Percentiles rank a stretch among this genome's conserved stretches.
phyloP scores from a whole-genome alignment of 2,329 filamentous ascomycete genomes.

The Penicillium sp. region DNA sequence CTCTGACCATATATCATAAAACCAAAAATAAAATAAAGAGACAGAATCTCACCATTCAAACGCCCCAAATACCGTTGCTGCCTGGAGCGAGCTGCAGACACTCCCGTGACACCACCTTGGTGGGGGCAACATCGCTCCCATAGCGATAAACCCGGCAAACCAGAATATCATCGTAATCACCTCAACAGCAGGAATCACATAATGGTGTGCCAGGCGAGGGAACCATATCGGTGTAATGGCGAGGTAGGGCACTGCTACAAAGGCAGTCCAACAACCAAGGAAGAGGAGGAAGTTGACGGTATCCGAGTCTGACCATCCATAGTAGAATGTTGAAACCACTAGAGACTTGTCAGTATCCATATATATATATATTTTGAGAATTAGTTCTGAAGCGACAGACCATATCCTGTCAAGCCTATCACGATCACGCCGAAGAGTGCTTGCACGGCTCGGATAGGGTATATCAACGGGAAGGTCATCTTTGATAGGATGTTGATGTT shows the following conservation, averaged over 20 bases:
- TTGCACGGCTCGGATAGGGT: constrained; percentile 64
- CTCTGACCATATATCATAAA: not conserved
- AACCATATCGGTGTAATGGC: constrained; percentile 64
- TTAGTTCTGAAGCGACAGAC: constrained; percentile 47
- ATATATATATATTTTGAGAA: not conserved
- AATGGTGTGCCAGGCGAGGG: constrained; percentile 59
- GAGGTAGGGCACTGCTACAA: constrained; percentile 67
- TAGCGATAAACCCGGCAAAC: constrained; percentile 80
- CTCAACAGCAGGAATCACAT: constrained; percentile 66
- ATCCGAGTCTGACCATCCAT: constrained; percentile 51
- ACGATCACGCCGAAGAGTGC: constrained; percentile 68
- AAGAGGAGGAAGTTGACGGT: constrained; percentile 77
- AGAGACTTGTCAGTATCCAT: constrained; percentile 4
- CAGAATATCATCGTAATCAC: constrained; percentile 78
- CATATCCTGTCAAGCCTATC: constrained; percentile 70
- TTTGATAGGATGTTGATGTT: not conserved
- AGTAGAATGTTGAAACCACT: constrained; percentile 56
- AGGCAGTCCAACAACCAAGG: constrained; percentile 70
- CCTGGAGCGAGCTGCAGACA: constrained; percentile 60
- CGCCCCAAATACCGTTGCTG: constrained; percentile 48
- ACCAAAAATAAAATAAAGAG: not conserved
- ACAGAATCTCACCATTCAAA: constrained; percentile 45
- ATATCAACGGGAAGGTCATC: constrained; percentile 28
- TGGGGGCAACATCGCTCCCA: constrained; percentile 64
- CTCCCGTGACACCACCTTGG: constrained; percentile 53